Evolutionary conservation across 768 basidiomycete species (phyloP).

Genomic region (Tricholoma bakamatsutake): DNA sequence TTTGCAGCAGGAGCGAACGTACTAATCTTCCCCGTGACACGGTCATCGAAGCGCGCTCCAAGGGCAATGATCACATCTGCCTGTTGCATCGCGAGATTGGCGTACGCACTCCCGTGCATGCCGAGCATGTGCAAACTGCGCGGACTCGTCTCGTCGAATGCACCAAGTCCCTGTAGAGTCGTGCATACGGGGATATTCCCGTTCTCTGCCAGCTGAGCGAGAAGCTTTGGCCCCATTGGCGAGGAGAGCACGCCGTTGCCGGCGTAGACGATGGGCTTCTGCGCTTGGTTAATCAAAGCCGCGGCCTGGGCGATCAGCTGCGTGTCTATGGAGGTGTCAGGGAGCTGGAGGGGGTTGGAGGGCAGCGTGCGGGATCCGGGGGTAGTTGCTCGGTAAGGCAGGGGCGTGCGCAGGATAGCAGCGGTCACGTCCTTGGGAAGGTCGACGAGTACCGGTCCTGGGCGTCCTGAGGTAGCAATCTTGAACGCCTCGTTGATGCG

Average conservation of each 20-base stretch:
- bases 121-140: conserved; percentile 95
- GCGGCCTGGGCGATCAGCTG: conserved; percentile 79
- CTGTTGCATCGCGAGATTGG: conserved; percentile 95
- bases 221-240: conserved; percentile 74
- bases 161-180: conserved; percentile 92
- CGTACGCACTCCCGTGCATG: conserved; percentile 97
- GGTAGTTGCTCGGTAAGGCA: conserved; percentile 82
- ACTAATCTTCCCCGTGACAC: conserved; percentile 88
- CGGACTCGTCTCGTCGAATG: conserved; percentile 87
- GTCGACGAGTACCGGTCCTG: conserved; percentile 97
- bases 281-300: conserved; percentile 84
- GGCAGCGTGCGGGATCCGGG: conserved; percentile 74
- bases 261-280: conserved; percentile 88
- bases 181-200: conserved; percentile 98
- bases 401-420: conserved; percentile 75
- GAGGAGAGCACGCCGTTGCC: conserved; percentile 87
- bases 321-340: conserved; percentile 55
- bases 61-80: conserved; percentile 98
- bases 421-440: conserved; percentile 99
- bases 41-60: conserved; percentile 95
- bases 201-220: conserved; percentile 68
- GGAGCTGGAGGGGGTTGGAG: conserved; percentile 58
- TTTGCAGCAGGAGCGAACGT: conserved; percentile 88
- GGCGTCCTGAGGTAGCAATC: conserved; percentile 94
- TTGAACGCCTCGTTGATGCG: conserved; percentile 99